Evolutionary conservation across 2,329 filamentous ascomycete genomes (phyloP), one percentile per base, ranked within the genome.

Genomic region (Rachicladosporium sp.): DNA sequence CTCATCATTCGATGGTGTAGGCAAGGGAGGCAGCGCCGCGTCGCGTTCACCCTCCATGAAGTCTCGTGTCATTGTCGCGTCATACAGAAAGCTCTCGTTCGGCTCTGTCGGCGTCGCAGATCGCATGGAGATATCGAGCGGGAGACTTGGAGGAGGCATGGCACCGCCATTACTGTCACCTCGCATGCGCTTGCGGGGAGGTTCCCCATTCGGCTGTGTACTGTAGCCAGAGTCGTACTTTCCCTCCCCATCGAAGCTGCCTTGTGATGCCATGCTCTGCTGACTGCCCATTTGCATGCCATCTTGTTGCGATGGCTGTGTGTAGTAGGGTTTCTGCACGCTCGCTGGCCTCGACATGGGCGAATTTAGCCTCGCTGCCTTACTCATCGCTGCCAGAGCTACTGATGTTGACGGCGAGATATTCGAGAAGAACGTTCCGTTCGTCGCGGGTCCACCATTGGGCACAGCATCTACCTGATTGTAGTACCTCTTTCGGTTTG

Each of bases 351-450:
- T 70, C 4, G 82, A 82, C 6, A 74, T 80, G 1, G 88, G 87
- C 2, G 88, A 94, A 58, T 95, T 88, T 52, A 95, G 82, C 9
- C 89, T 76, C 10, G 91, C 89, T 19, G 67, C 67, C 66, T 96
- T 95, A 73, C 85, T 95, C 61, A 98, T 93, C 43, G 91, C 89
- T 45, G 87, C 88, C 41, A 98, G 84, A 21, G 91, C 91, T 52
- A 87, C 89, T 4, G 85, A 91, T 1, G 91, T 88, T 1, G 87
- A 93, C 47, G 78, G 82, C 3, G 89, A 96, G 47, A 98, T 96
- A 55, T 93, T 95, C 57, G 88, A 88, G 68, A 98, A 96, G 58
- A 95, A 95, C 1, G 91, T 95, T 11, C 87, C 88, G 35, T 82
- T 78, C 11, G 69, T 78, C 51, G 46, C 44, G 4, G 52, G 49